Conservation (phyloP, 768 basidiomycete genomes). For the Pulveroboletus sp. region DNA sequence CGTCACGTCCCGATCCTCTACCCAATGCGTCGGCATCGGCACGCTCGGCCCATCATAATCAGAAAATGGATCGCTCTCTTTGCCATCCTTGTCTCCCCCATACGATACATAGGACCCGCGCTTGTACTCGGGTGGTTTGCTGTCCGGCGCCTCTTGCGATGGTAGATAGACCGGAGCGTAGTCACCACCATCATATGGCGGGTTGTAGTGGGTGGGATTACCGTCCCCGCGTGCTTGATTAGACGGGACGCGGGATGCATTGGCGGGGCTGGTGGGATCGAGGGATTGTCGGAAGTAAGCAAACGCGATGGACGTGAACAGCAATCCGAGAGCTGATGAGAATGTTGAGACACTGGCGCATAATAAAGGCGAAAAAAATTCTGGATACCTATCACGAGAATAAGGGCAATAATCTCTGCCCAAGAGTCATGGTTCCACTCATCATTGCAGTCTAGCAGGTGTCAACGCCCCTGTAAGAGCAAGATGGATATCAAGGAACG, state of each 20-base stretch:
- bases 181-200: constrained; percentile 44
- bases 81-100: constrained; percentile 30
- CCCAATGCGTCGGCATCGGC: constrained; percentile 34
- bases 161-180: constrained; percentile 42
- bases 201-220: constrained; percentile 55
- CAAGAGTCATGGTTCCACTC: constrained; percentile 66
- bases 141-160: constrained; percentile 50
- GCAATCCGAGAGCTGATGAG: constrained; percentile 46
- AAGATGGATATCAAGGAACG: constrained; percentile 16
- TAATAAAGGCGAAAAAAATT: too few relatives aligned
- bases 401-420: constrained; percentile 61
- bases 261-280: constrained; percentile 60
- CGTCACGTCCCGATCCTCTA: constrained; percentile 43
- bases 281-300: constrained; percentile 73
- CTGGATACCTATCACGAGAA: constrained; percentile 56
- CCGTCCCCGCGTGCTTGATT: constrained; percentile 36
- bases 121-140: constrained; percentile 53
- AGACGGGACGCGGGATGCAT: constrained; percentile 44
- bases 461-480: constrained; percentile 11
- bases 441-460: constrained; percentile 53
- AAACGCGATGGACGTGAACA: constrained; percentile 69
- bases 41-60: constrained; percentile 41
- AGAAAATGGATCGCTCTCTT: constrained; percentile 54
- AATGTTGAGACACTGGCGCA: neutral
- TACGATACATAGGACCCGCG: constrained; percentile 30